Base-by-base conservation (phyloP, 2,329 filamentous ascomycete genomes). In the Paraconiothyrium sp. region DNA sequence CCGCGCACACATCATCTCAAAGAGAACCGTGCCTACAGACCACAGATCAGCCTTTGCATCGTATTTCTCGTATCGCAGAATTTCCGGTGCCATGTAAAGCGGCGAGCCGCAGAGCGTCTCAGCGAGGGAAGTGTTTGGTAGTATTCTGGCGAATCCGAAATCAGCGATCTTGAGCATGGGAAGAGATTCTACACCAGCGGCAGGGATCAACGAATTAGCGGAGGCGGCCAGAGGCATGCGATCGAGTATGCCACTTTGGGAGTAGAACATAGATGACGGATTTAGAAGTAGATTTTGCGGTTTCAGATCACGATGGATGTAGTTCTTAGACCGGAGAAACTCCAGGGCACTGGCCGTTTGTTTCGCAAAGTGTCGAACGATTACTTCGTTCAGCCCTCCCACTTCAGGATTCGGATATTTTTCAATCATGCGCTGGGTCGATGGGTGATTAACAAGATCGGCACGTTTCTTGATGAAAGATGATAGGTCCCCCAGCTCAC, bases 131-230 rank as follows among this genome's bases (percentile, higher is more conserved):
- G 94, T 97, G 8, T 92, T 89, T 1, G 95, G 94, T 52, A 99
- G 83, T 58, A 96, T 93, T 59, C 95, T 89, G 59, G 95, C 95
- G 76, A 99, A 99, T n/a, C 95, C 95, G 75, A 99, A 99, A 81
- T 99, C 95, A 60, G 95, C 95, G 70, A 99, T 90, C 82, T 99
- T 99, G 62, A 99, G 87, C 90, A 98, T 96, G 4, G 95, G 95
- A 46, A 99, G 81, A 20, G 93, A 95, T 57, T 88, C 85, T 34
- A 99, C 83, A 8, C 95, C 95, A 30, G 90, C 90, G 30, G 90
- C 87, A 4, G 94, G 93, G 48, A 92, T 91, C 59, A 95, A 84
- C 0, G 93, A 94, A 75, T 94, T 89, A 47, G 91, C 89, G 72
- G 91, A 94, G 55, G 90, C 91, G 76, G 95, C 89, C 60, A 95